Percentiles rank a stretch among this genome's conserved stretches.
Conservation (phyloP, 176 grass and related monocot species). For the Triticum timopheevii region DNA sequence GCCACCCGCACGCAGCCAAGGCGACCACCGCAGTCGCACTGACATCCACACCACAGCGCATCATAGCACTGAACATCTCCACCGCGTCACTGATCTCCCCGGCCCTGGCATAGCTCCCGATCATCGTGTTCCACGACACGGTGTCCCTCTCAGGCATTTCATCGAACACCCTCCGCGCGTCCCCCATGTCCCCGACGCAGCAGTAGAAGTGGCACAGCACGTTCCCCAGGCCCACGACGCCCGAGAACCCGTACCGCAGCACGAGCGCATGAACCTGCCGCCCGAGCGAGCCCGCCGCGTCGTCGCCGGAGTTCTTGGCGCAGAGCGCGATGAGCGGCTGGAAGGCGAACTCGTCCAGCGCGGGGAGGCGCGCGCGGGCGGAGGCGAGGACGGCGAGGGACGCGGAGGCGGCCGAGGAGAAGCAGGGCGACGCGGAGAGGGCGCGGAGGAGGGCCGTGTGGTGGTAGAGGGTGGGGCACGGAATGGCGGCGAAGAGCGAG, state of each 20-base stretch:
- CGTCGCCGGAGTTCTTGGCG: slow-evolving; percentile 18
- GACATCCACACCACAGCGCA: not conserved
- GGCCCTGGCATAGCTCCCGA: slow-evolving; percentile 36
- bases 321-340: slow-evolving; percentile 54
- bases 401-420: not conserved
- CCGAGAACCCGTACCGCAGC: slow-evolving; percentile 38
- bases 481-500: slow-evolving; percentile 53
- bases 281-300: slow-evolving; percentile 15
- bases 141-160: slow-evolving; percentile 39
- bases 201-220: slow-evolving; percentile 56
- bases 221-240: slow-evolving; percentile 43
- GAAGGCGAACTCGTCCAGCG: slow-evolving; percentile 55
- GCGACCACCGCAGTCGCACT: slow-evolving; percentile 13
- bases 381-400: slow-evolving; percentile 34
- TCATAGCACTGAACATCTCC: slow-evolving; percentile 38
- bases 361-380: slow-evolving; percentile 28
- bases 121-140: slow-evolving; percentile 56
- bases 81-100: not conserved
- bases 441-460: slow-evolving; percentile 46
- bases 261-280: slow-evolving; percentile 48
- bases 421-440: slow-evolving; percentile 19
- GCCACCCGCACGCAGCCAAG: slow-evolving; percentile 16
- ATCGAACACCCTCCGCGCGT: slow-evolving; percentile 40
- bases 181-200: not conserved
- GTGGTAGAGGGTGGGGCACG: slow-evolving; percentile 49